A percentile compares a stretch with the other conserved stretches of the same genome.
Evolutionary conservation across 768 basidiomycete genomes (phyloP).

Genomic region (Termitomyces sp.): DNA sequence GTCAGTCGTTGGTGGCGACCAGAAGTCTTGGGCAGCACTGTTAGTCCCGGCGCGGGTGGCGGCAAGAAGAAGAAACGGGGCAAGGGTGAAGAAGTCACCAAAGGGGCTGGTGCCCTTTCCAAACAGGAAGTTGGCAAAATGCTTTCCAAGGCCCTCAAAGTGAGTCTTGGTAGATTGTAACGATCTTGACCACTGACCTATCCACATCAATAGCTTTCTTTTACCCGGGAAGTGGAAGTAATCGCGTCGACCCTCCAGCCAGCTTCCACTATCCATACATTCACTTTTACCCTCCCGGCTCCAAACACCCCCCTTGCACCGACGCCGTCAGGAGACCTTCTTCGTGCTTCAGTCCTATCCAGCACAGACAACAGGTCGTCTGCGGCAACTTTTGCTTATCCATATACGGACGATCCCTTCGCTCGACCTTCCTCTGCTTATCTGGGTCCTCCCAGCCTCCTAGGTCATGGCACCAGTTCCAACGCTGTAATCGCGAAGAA

Average conservation of each 20-base stretch:
- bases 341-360: conserved; percentile 72
- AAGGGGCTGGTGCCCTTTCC: conserved; percentile 74
- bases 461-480: conserved; percentile 40
- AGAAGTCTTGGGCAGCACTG: conserved; percentile 84
- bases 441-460: conserved; percentile 69
- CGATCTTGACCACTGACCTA: background rate
- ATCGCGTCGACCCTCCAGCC: conserved; percentile 94
- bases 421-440: conserved; percentile 75
- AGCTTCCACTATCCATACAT: conserved; percentile 87
- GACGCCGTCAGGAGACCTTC: conserved; percentile 62
- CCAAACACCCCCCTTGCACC: conserved; percentile 74
- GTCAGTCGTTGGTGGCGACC: conserved; percentile 89
- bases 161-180: conserved; percentile 21
- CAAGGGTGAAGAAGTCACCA: conserved; percentile 60
- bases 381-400: conserved; percentile 68
- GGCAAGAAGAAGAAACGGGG: conserved; percentile 69
- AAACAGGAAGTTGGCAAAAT: conserved; percentile 89
- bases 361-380: conserved; percentile 57
- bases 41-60: conserved; percentile 79
- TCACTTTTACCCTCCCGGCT: conserved; percentile 82
- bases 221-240: conserved; percentile 89
- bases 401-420: conserved; percentile 75
- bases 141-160: conserved; percentile 88
- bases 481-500: conserved; percentile 24
- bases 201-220: conserved; percentile 60